Percentiles rank a stretch among this genome's conserved stretches.
These are phyloP conservation scores for Cucumis cinereus DNA, from an alignment of 306 rosid genomes.

Conservation along the genomic window DNA sequence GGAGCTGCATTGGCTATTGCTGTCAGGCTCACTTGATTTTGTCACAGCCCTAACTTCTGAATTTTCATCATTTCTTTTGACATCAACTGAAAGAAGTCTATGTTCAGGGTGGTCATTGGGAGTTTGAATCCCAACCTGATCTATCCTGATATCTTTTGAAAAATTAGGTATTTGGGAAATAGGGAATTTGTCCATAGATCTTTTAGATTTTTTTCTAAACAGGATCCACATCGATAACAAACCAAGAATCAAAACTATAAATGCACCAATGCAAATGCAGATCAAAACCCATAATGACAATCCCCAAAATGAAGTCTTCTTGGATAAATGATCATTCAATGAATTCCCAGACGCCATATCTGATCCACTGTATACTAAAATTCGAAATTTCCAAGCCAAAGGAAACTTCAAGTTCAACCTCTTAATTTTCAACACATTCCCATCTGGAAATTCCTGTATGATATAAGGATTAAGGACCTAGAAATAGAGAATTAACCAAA, in stretches of 20 bases:
- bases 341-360: constrained; percentile 43
- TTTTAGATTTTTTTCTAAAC: constrained; percentile 62
- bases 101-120: constrained; percentile 39
- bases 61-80: constrained; percentile 41
- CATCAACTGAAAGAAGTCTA: constrained; percentile 29
- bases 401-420: constrained; percentile 17
- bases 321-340: constrained; percentile 53
- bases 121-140: constrained; percentile 54
- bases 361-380: constrained; percentile 16
- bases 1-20: constrained; percentile 69
- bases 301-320: constrained; percentile 57
- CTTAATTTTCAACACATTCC: constrained; percentile 22
- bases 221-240: constrained; percentile 61
- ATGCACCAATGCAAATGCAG: constrained; percentile 67
- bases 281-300: constrained; percentile 75
- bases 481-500: neutral
- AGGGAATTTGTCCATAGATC: constrained; percentile 42
- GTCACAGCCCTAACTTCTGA: constrained; percentile 44
- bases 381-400: constrained; percentile 18
- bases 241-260: constrained; percentile 64
- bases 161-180: constrained; percentile 61
- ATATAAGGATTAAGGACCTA: constrained; percentile 29
- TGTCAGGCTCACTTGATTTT: constrained; percentile 62
- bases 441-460: neutral
- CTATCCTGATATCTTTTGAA: constrained; percentile 71